A percentile compares a stretch with the other conserved stretches of the same genome.
Conservation (phyloP, 192 early-diverging fungal species). For the Glomus cerebriforme region DNA sequence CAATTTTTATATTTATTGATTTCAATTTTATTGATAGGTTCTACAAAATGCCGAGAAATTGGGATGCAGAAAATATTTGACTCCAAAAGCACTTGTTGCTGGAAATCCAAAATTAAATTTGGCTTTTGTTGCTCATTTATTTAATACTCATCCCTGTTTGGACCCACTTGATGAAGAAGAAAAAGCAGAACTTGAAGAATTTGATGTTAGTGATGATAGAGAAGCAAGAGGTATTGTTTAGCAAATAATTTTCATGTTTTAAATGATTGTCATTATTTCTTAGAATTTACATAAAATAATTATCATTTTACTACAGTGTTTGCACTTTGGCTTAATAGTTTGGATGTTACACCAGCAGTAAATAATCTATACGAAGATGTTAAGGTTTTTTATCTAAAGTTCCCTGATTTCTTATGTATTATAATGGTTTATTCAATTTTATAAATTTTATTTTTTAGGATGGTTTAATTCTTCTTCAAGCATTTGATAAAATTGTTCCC, state of each 20-base stretch:
- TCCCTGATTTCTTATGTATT: neutral
- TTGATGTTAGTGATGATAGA: constrained; percentile 79
- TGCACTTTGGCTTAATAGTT: constrained; percentile 96
- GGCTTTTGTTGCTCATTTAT: constrained; percentile 97
- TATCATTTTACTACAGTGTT: constrained; percentile 62
- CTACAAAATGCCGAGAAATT: constrained; percentile 92
- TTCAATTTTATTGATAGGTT: constrained; percentile 43
- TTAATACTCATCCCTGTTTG: constrained; percentile 96
- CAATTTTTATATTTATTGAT: neutral
- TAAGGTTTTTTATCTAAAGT: constrained; percentile 36
- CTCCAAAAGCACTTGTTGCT: constrained; percentile 89
- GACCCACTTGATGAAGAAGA: constrained; percentile 90
- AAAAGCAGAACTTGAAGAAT: constrained; percentile 86
- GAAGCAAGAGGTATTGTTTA: constrained; percentile 85
- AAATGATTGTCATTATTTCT: neutral
- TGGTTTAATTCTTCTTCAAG: constrained; percentile 90
- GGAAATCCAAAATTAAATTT: constrained; percentile 98
- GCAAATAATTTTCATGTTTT: constrained; percentile 1
- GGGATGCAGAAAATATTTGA: constrained; percentile 92
- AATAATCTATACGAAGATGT: constrained; percentile 98
- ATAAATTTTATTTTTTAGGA: constrained; percentile 50
- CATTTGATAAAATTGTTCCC: constrained; percentile 92
- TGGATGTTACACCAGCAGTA: constrained; percentile 96
- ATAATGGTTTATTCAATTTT: neutral
- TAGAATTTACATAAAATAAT: neutral